phyloP scores from a whole-genome alignment of 495 filamentous ascomycete species.

The Daldinia decipiens region DNA sequence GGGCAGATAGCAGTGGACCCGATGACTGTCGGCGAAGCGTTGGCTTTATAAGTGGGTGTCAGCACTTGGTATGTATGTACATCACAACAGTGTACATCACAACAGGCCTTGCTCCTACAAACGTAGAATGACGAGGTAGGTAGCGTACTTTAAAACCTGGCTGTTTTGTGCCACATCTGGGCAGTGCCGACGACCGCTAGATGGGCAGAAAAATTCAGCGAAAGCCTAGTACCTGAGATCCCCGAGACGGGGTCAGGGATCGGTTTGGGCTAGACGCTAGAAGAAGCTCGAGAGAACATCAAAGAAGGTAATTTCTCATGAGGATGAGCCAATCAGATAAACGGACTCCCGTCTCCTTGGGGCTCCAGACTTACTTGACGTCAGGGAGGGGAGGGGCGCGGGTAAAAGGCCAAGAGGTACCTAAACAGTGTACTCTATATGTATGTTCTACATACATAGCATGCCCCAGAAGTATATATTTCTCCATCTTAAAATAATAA shows the following conservation, averaged over 20 bases:
- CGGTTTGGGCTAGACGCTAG: constrained; percentile 44
- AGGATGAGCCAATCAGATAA: constrained; percentile 37
- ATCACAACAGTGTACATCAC: constrained; percentile 1
- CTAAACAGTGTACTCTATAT: constrained; percentile 6
- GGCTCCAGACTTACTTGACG: constrained; percentile 43
- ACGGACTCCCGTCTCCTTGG: constrained; percentile 19
- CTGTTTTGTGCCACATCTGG: constrained; percentile 28
- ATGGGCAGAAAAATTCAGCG: constrained; percentile 36
- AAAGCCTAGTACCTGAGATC: constrained; percentile 39
- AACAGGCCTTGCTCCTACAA: not conserved
- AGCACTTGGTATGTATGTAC: constrained; percentile 17
- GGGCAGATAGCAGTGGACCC: constrained; percentile 37
- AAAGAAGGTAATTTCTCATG: constrained; percentile 46
- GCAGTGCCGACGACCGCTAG: constrained; percentile 35
- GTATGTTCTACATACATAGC: not conserved
- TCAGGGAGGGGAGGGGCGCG: constrained; percentile 45
- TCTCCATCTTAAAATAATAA: constrained; percentile 36
- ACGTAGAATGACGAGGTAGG: constrained; percentile 41
- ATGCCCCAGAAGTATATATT: constrained; percentile 16
- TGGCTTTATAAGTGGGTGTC: constrained; percentile 45
- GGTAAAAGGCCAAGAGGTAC: constrained; percentile 37
- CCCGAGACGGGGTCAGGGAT: constrained; percentile 33
- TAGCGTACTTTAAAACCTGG: constrained; percentile 25
- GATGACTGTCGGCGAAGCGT: constrained; percentile 37
- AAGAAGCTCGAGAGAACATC: constrained; percentile 45